Evolutionary conservation across 2,329 filamentous ascomycete genomes (phyloP).

Genomic region (Exophiala mesophila): DNA sequence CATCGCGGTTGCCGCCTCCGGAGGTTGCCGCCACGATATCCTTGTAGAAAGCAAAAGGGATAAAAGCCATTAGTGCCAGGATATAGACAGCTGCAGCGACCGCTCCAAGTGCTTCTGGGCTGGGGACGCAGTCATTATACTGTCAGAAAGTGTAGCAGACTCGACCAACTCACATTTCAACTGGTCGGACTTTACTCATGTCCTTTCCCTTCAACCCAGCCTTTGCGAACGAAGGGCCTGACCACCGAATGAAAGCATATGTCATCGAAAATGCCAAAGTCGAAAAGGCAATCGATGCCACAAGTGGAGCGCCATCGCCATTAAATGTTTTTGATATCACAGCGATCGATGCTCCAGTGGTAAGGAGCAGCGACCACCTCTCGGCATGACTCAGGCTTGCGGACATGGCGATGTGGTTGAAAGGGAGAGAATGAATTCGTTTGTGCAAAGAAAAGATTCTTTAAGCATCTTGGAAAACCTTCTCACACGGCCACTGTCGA

Average conservation of each 20-base stretch:
- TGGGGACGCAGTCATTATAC: too few species aligned
- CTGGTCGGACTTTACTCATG: conserved; percentile 69
- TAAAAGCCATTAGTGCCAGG: conserved; percentile 81
- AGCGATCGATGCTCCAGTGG: conserved; percentile 65
- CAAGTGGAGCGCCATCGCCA: conserved; percentile 79
- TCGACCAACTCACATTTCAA: conserved; percentile 64
- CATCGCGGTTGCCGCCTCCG: conserved; percentile 85
- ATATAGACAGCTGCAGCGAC: conserved; percentile 91
- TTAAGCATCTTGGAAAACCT: too few species aligned
- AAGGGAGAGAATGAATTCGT: too few species aligned
- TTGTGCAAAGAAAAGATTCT: too few species aligned
- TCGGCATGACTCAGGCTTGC: conserved; percentile 48
- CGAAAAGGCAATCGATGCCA: conserved; percentile 83
- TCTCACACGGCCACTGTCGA: too few species aligned
- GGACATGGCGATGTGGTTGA: conserved; percentile 33
- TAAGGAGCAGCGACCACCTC: conserved; percentile 53
- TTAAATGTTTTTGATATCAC: conserved; percentile 77
- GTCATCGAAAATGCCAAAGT: conserved; percentile 74
- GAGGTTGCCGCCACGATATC: conserved; percentile 94
- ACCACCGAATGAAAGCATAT: conserved; percentile 87
- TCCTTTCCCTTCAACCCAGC: conserved; percentile 87
- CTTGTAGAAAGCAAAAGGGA: conserved; percentile 97
- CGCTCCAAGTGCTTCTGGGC: conserved; percentile 92
- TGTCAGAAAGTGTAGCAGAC: too few species aligned
- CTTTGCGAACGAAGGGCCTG: conserved; percentile 81